Evolutionary conservation across 2,329 filamentous ascomycete genomes (phyloP), one percentile per base, ranked within the genome.

Genomic region (Ophiostoma ips): DNA sequence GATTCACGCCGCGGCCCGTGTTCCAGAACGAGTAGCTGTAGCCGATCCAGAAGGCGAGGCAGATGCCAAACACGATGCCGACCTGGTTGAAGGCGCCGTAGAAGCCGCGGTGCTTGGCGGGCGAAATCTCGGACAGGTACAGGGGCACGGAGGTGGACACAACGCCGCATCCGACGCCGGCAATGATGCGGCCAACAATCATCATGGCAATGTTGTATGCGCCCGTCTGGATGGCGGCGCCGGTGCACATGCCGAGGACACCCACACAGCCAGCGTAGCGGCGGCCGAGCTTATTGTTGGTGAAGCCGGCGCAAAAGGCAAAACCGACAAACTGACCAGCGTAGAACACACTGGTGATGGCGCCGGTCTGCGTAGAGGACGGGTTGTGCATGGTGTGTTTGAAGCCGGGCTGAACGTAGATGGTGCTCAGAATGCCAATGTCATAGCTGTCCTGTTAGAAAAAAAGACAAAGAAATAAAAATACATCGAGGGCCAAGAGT

Each of bases 11-110:
- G 31, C 56, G 55, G 31, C 55, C 52, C n/a, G 56, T 57, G 31
- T 62, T 59, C 63, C 63, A 66, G 51, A 61, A 60, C 19, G 61
- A 64, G 48, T 63, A 56, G 9, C 59, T 61, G 43, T 64, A 66
- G 33, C 62, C 62, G 24, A 63, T 58, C 62, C 62, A 64, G 49
- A 48, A 53, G 18, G 55, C 55, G 36, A 58, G 40, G 13, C 53
- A 56, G 35, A 56, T 58, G 35, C 56, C 55, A 16, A 48, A 53
- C 28, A 57, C 55, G 19, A 58, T 58, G 33, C 52, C 53, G 37
- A 52, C 55, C 30, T 58, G 56, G 49, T 58, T 57, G 35, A 52
- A 52, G 31, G 55, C 55, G 21, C 53, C 56, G 40, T 55, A 57
- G 49, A 53, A 47, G 15, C 56, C 56, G 16, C 56, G 56, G 19